A percentile compares a stretch with the other conserved stretches of the same genome.
phyloP scores from a whole-genome alignment of 208 protist species.

The Leishmania mexicana region DNA sequence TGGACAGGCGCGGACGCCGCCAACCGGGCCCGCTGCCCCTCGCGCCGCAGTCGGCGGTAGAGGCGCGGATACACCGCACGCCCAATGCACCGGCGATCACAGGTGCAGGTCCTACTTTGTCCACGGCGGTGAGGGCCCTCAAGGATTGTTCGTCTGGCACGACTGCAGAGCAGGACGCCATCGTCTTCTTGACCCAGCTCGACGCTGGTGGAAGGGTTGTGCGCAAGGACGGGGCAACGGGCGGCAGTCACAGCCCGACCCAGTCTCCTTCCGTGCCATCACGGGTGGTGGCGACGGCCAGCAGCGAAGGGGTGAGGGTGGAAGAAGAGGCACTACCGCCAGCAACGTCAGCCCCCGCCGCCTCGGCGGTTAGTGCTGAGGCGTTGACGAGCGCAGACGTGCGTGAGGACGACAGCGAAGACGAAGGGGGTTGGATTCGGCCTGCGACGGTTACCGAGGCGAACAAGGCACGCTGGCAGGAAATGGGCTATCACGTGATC shows the following conservation, averaged over 20 bases:
- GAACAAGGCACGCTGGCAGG: conserved; percentile 55
- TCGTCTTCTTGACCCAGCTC: conserved; percentile 34
- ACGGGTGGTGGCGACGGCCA: neutral
- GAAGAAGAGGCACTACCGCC: neutral
- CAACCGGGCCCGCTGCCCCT: conserved; percentile 15
- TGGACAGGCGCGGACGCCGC: conserved; percentile 11
- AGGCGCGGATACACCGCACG: conserved; percentile 10
- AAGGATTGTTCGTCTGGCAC: neutral
- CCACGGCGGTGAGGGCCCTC: conserved; percentile 10
- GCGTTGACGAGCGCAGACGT: neutral
- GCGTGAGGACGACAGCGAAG: conserved; percentile 5
- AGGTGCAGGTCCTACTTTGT: neutral
- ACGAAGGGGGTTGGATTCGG: conserved; percentile 12
- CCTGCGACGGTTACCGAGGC: conserved; percentile 12
- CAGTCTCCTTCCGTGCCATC: neutral
- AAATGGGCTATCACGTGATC: conserved; percentile 79
- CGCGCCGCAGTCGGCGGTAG: conserved; percentile 27
- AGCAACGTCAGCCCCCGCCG: neutral
- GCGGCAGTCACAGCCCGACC: neutral
- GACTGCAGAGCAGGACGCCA: conserved; percentile 13
- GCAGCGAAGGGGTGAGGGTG: neutral
- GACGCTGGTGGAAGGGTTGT: conserved; percentile 8
- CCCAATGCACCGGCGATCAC: neutral
- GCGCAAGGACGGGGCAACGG: neutral
- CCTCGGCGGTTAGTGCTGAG: neutral